Conservation (phyloP, 192 early-diverging fungal species). For the Fimicolochytrium jonesii region DNA sequence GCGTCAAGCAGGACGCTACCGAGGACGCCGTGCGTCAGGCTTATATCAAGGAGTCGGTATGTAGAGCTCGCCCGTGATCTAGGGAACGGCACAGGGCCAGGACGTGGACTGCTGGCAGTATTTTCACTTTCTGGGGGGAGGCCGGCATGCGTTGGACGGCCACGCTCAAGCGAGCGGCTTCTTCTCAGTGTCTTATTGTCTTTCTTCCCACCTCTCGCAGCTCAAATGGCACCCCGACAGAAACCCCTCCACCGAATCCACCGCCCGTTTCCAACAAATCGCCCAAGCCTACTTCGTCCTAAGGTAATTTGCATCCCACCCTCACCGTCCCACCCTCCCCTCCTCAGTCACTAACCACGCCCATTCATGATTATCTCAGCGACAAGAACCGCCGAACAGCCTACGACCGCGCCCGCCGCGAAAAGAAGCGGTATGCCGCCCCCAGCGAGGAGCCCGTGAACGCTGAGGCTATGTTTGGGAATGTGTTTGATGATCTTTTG, state of each 20-base stretch:
- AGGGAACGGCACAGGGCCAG: too few species aligned
- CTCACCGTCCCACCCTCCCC: not conserved
- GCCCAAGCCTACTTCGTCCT: conserved; percentile 80
- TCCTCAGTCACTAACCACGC: not conserved
- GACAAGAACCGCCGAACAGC: conserved; percentile 33
- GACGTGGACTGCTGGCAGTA: too few species aligned
- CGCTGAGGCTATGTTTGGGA: conserved; percentile 64
- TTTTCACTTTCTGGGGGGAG: too few species aligned
- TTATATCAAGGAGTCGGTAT: conserved; percentile 69
- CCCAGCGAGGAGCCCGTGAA: conserved; percentile 39
- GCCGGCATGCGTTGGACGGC: too few species aligned
- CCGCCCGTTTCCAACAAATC: conserved; percentile 63
- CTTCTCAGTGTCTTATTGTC: too few species aligned
- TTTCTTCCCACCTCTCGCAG: too few species aligned
- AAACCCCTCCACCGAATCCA: conserved; percentile 49
- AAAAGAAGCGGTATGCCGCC: conserved; percentile 2
- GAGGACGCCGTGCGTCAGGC: conserved; percentile 70
- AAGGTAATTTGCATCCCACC: too few species aligned
- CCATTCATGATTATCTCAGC: conserved; percentile 1
- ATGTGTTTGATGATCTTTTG: conserved; percentile 80
- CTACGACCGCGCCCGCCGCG: conserved; percentile 30
- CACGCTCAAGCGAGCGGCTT: too few species aligned
- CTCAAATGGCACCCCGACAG: conserved; percentile 51
- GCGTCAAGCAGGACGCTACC: conserved; percentile 55
- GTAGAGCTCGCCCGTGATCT: too few species aligned